These are phyloP conservation scores for Alternaria brassicicola DNA, from an alignment of 2,329 filamentous ascomycete species.

Conservation along the genomic window DNA sequence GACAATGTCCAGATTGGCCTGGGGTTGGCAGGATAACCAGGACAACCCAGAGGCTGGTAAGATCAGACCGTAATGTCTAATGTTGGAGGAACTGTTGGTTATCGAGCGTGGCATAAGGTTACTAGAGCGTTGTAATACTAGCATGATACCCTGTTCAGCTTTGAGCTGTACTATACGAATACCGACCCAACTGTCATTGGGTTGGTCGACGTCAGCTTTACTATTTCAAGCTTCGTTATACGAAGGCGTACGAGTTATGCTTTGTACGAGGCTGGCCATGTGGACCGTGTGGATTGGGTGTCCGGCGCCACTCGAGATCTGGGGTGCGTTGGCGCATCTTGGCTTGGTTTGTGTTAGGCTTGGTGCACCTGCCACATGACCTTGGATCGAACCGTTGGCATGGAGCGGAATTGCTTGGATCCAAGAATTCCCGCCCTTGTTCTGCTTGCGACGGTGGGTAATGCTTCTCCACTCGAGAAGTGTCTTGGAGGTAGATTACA, in stretches of 20 bases:
- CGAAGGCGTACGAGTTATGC: not conserved
- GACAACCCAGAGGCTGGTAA: conserved; percentile 23
- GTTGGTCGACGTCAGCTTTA: not conserved
- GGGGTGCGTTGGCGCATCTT: conserved; percentile 21
- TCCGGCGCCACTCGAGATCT: not conserved
- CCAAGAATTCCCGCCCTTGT: conserved; percentile 29
- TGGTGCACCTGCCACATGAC: conserved; percentile 9
- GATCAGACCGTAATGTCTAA: conserved; percentile 4
- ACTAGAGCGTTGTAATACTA: not conserved
- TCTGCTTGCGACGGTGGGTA: not conserved
- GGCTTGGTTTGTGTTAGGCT: conserved; percentile 1
- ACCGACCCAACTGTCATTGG: not conserved
- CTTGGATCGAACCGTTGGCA: conserved; percentile 7
- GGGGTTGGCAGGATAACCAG: conserved; percentile 33
- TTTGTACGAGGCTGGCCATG: not conserved
- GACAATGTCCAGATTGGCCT: conserved; percentile 31
- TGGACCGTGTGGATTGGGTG: not conserved
- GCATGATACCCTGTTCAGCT: not conserved
- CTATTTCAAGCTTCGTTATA: not conserved
- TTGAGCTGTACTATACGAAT: not conserved
- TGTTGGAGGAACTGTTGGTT: not conserved
- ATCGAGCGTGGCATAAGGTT: not conserved
- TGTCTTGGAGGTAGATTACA: not conserved
- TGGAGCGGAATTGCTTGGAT: conserved; percentile 27
- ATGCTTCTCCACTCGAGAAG: not conserved